Evolutionary conservation across 106 monocot species (phyloP).

Genomic region (Dendrobium officinale): DNA sequence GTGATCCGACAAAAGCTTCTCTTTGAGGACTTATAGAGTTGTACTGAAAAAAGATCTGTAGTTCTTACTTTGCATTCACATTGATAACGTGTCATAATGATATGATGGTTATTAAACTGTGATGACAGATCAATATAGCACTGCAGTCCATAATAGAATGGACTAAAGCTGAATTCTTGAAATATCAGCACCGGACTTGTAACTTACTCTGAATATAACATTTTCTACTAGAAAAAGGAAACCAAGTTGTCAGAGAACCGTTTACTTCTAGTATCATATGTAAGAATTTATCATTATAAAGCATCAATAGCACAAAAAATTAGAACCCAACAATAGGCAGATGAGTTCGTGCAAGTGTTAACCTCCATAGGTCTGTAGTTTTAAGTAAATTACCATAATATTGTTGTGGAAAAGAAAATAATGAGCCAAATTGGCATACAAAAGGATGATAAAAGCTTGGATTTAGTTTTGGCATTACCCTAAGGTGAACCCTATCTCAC

Average conservation of each 20-base stretch:
- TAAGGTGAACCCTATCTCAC: conserved; percentile 17
- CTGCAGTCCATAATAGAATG: too few species aligned
- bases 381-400: neutral
- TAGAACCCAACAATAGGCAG: neutral
- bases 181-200: neutral
- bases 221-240: neutral
- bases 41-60: too few species aligned
- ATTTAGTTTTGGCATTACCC: neutral
- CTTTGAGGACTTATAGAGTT: too few species aligned
- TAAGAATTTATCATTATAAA: too few species aligned
- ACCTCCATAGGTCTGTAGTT: neutral
- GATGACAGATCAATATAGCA: too few species aligned
- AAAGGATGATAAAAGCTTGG: neutral
- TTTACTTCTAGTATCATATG: neutral
- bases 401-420: neutral
- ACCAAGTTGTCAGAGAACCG: neutral
- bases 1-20: too few species aligned
- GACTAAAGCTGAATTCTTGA: neutral
- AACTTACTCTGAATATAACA: neutral
- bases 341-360: neutral
- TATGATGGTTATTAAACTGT: too few species aligned
- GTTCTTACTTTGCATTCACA: too few species aligned
- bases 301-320: neutral
- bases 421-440: neutral
- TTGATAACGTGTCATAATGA: too few species aligned